Evolutionary conservation across 495 filamentous ascomycete species (phyloP), one percentile per base, ranked within the genome.

Genomic region (Talaromyces thailandensis): DNA sequence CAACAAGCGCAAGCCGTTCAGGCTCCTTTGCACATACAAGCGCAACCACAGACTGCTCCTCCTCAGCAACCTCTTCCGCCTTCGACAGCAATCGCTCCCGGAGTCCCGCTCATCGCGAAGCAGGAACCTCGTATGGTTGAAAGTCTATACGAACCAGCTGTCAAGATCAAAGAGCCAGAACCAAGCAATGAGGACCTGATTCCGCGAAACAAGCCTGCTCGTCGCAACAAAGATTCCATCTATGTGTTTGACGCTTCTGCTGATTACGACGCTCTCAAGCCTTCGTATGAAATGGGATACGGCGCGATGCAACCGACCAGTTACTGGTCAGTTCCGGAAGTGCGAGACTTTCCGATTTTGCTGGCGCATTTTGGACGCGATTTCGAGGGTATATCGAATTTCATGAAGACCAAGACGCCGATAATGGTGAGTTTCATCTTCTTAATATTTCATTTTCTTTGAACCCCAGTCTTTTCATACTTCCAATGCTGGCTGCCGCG

Each of bases 311-410:
- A 85, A 56, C 85, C 91, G 6, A 96, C 91, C 2, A 97, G 94
- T 70, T 98, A 98, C 73, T 98, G 94, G 94, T 97, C 93, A 64
- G 94, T 98, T 26, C 87, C 89, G 2, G 94, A 98, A 71, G 83
- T 88, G 31, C 85, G 78, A 24, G 91, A 97, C 69, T 98, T 98
- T 69, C 86, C 86, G 1, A 81, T 79, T 26, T 75, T 93, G 58
- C 77, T 98, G 50, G 84, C 78, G 53, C 84, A 93, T 61, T 98
- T 90, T 79, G 94, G 94, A 56, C 92, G 90, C 4, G 89, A 98
- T 73, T 98, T 91, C 81, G 79, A 79, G 60, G 82, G 84, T 6
- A 96, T 98, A 70, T 91, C 94, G 14, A 79, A 81, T 43, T 84
- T 88, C 50, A 94, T 98, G 89, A 88, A 88, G 63, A 89, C 93